Evolutionary conservation across 2,329 filamentous ascomycete genomes (phyloP), one percentile per base, ranked within the genome.

Genomic region (Sarocladium brachiariae): DNA sequence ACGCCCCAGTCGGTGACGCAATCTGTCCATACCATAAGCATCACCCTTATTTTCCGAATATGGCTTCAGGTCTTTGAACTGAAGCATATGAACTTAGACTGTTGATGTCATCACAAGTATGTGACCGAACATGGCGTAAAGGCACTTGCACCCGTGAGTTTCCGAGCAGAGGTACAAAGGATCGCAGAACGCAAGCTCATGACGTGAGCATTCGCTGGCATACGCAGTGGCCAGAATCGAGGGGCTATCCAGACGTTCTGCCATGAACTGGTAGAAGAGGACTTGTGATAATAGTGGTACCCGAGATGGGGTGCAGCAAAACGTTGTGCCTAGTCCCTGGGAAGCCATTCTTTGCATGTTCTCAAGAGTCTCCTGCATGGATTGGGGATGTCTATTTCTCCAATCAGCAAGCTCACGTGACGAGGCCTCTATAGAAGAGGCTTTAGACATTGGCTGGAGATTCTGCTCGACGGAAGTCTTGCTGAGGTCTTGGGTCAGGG

Each of bases 401-500:
- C 50, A 51, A 6, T 35, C 13, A 6, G 6, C 27, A 4, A 51
- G 50, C 21, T 37, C 4, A 3, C n/a, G 10, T 21, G 38, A 24
- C 11, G 47, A 14, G 8, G 16, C 7, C 23, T 19, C 18, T n/a
- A 39, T 21, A 16, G 37, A n/a, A 4, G 37, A 8, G 18, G 19
- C 23, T 7, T 21, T 6, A 23, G 6, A 8, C 37, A 14, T 14
- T 4, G 48, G 48, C 16, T 16, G 4, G 2, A 48, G 9, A n/a
- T 33, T 16, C 24, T 34, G 2, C n/a, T 53, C 39, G 13, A 53
- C 51, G 6, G 51, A 50, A 4, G 14, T 19, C 21, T 16, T 35
- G 31, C 51, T 53, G 13, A 53, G 48, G 16, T 53, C 51, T 30
- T 53, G 51, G 16, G 51, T 37, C 38, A 21, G 10, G 10, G 41